Evolutionary conservation across 257 asterid genomes (phyloP), one percentile per base, ranked within the genome.

Genomic region (Nicotiana knightiana): DNA sequence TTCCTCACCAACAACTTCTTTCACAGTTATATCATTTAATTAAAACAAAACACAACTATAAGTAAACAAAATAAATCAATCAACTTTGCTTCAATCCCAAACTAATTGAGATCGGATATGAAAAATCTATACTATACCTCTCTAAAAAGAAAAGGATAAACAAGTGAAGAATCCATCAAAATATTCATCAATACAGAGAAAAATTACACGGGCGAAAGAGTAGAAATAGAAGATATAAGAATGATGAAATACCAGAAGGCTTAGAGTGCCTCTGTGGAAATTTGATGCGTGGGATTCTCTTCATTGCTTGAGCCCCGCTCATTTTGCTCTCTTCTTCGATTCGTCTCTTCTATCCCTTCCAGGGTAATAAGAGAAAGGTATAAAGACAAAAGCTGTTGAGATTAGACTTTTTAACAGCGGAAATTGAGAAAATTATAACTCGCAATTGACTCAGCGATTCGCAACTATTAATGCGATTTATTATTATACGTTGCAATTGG

Each of bases 251-350:
- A 88, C 96, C 91, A 77, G 97, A 84, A 68, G 87, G 54, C 82
- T 91, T 93, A 17, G 83, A 86, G 82, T 94, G 97, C 85, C 98
- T 86, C 67, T 82, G 90, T n/a, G 97, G 97, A 82, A 94, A 94
- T 76, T 93, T 92, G 88, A 94, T 93, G 84, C 90, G 93, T 26
- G 98, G 98, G 83, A 94, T 93, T 87, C 97, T 91, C 93, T 93
- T 93, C 90, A 94, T 81, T 82, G 90, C 93, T 64, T 87, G 94
- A 58, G 86, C 89, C 67, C 84, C 88, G 35, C 92, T 90, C 88
- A 84, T 89, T 63, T 82, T 76, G 39, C 66, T 58, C 21, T 63
- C 17, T 76, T 76, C 81, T 54, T 58, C n/a, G 48, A 43, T 43
- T 43, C 48, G 48, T 43, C 48, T 7, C 48, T 43, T 43, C 48